Percentiles rank a stretch among this genome's conserved stretches.
phyloP scores from a whole-genome alignment of 202 grass and related monocot genomes.

The Eragrostis tef region DNA sequence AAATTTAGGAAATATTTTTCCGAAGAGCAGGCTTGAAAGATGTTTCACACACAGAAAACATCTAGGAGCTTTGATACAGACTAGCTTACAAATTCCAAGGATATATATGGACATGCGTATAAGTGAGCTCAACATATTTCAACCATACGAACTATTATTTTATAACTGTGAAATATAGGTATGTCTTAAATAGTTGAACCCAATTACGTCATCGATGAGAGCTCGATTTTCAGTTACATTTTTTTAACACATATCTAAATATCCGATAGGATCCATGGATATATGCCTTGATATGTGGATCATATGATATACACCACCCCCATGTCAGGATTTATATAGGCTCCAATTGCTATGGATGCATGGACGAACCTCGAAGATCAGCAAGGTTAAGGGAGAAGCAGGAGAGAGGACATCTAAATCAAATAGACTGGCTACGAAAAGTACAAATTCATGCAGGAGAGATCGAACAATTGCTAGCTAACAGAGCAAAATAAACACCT shows the following conservation, averaged over 20 bases:
- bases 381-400: conserved; percentile 19
- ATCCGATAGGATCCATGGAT: background rate
- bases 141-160: background rate
- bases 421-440: background rate
- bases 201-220: background rate
- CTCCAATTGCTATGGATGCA: background rate
- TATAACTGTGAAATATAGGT: background rate
- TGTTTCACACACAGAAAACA: background rate
- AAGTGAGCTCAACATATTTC: background rate
- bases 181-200: background rate
- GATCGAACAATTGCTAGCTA: conserved; percentile 10
- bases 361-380: background rate
- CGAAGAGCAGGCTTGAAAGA: background rate
- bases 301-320: conserved; percentile 13
- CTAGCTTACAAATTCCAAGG: background rate
- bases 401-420: background rate
- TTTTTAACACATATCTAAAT: background rate
- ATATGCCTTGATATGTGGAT: background rate
- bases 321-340: background rate
- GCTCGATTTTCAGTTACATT: background rate
- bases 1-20: background rate
- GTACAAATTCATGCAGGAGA: background rate
- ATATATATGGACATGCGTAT: background rate
- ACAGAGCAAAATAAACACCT: conserved; percentile 5
- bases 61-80: background rate